Evolutionary conservation across 2,329 filamentous ascomycete genomes (phyloP), one percentile per base, ranked within the genome.

Genomic region (Alternaria infectoria): DNA sequence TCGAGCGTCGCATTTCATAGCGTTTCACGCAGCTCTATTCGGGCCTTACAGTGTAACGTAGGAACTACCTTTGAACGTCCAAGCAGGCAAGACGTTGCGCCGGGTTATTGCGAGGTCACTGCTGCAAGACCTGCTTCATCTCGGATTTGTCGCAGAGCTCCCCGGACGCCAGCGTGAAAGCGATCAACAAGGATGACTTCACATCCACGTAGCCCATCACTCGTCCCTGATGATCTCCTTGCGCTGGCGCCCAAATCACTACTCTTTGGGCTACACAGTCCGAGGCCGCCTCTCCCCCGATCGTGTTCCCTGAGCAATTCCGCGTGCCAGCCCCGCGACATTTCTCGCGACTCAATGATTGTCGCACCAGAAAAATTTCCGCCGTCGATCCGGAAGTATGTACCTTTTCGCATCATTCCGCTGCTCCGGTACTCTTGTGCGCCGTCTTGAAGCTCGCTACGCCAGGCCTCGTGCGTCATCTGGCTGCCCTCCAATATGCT

Each of bases 1-100:
- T 59, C 58, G 61, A 62, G 67, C 60, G 65, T 70, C 69, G 67
- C 68, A 70, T 68, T 54, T 69, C 63, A 70, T 70, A 74, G 72
- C 67, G 73, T 75, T 75, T 68, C 69, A 75, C 74, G 13, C 49
- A 63, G 59, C 62, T 66, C 62, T 64, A 54, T 54, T 63, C 47
- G 46, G 60, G 59, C 57, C 45, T 56, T 51, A 63, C 57, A 44
- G 28, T 64, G 54, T 56, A 59, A 49, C 56, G 54, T 60, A 54
- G 55, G 49, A 62, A 58, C 56, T 62, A 61, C 64, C 59, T 36
- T 60, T 59, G 58, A 45, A 64, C 67, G 56, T 66, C 62, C 50
- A 68, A 67, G 64, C 61, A 69, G 57, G 58, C 57, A 50, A 57
- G 25, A 62, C 26, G 49, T 30, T 44, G 61, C 55, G 56, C 60